phyloP scores from a whole-genome alignment of 345 rosid genomes.

The Anastatica hierochuntica region DNA sequence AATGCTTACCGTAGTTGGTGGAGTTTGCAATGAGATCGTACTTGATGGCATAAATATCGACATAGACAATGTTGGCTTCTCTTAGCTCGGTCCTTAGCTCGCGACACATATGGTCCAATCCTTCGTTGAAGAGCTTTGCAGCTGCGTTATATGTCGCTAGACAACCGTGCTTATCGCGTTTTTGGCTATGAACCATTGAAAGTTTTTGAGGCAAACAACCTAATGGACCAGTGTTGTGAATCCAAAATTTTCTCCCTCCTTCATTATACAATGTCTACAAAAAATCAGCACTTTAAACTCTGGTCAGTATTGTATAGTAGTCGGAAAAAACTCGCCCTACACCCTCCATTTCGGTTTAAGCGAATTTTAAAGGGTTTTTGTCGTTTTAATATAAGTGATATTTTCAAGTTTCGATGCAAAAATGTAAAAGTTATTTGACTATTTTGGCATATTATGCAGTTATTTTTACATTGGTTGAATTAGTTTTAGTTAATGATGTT shows the following conservation, averaged over 20 bases:
- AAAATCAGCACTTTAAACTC: no score
- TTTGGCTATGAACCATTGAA: conserved; percentile 34
- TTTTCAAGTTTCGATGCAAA: no score
- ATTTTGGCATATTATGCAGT: no score
- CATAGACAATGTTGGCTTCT: conserved; percentile 51
- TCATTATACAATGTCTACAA: conserved; percentile 41
- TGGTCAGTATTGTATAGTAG: no score
- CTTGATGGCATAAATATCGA: conserved; percentile 65
- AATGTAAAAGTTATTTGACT: no score
- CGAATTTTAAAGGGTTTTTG: no score
- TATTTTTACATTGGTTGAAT: no score
- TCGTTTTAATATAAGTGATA: no score
- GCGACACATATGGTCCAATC: conserved; percentile 33
- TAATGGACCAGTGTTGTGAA: conserved; percentile 83
- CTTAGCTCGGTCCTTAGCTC: conserved; percentile 38
- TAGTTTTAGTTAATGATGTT: no score
- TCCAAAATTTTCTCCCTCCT: conserved; percentile 82
- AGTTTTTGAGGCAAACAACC: conserved; percentile 90
- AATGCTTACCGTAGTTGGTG: conserved; percentile 38
- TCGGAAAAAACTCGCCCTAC: no score
- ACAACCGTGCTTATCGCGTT: conserved; percentile 48
- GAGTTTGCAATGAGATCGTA: conserved; percentile 61
- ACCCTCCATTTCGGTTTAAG: no score
- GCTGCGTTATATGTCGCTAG: conserved; percentile 49
- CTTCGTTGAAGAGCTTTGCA: conserved; percentile 56